Base-by-base conservation (phyloP, 441 rosid genomes). In the Adansonia gregorii region DNA sequence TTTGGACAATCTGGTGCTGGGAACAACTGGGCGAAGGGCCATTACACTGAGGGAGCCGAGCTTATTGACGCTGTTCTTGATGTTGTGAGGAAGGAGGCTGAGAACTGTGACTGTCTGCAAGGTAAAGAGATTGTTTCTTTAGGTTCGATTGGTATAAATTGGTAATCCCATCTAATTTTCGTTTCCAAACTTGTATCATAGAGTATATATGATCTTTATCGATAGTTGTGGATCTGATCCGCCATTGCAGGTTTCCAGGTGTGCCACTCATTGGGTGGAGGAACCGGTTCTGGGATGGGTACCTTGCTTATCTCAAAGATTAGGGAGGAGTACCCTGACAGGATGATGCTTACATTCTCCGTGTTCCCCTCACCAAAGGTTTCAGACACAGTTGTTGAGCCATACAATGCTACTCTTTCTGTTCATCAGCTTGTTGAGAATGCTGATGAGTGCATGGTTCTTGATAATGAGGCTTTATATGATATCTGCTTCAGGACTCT, bases 261-360 rank as follows among this genome's bases (percentile, higher is more conserved):
- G 1, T 87, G 88, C 39, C 89, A 87, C 80, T 87, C 89, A 31
- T 86, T 87, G 65, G 89, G 89, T 73, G 89, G 86, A 76, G 88
- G 89, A 4, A 87, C 89, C 0, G 89, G 89, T 24, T 87, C 89
- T 64, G 87, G 89, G 14, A 87, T 87, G 89, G 87, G 89, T 31
- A 87, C 86, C 46, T 79, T 87, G 65, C 73, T 87, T 52, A 87
- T 87, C 51, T 87, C 89, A 45, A 87, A 87, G 81, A 68, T 81
- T 73, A 46, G 86, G 46, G 82, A 84, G 58, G 84, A 81, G 55
- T 84, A 84, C 61, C 83, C 86, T 8, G 82, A 84, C 60, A 76
- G 84, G 64, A 84, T 84, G 86, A 84, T 84, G 86, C 84, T 84
- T 64, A 81, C 84, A 0, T 84, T 84, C 79, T 84, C 84, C 2